Percentiles rank a stretch among this genome's conserved stretches.
Conservation (phyloP, 169 alveolate species). For the Plasmodium ovale region DNA sequence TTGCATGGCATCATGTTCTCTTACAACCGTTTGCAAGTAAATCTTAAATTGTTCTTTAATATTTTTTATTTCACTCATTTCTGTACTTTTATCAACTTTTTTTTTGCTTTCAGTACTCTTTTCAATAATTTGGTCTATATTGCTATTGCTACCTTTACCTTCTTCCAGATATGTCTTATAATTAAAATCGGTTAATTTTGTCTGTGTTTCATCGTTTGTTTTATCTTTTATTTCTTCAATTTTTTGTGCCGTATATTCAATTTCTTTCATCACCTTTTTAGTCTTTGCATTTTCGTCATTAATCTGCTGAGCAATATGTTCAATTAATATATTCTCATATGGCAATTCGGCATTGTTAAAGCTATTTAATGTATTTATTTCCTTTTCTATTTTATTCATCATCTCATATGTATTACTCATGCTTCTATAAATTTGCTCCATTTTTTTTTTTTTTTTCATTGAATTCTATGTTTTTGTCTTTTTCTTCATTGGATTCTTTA, state of each 20-base stretch:
- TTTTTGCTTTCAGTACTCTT: not conserved
- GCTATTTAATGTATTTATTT: not conserved
- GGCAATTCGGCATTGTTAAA: not conserved
- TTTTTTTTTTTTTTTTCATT: not conserved
- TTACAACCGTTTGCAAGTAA: not conserved
- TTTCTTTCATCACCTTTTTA: not conserved
- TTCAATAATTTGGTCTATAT: not conserved
- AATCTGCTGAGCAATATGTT: not conserved
- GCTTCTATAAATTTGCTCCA: not conserved
- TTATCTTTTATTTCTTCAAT: not conserved
- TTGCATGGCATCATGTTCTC: not conserved
- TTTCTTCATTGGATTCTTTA: too few relatives aligned
- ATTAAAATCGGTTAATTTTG: not conserved
- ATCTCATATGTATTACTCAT: not conserved
- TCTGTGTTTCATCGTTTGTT: not conserved
- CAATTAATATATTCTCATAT: not conserved
- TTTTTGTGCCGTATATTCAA: not conserved
- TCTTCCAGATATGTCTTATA: not conserved
- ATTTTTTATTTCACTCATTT: not conserved
- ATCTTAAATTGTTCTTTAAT: not conserved
- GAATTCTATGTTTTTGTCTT: not conserved
- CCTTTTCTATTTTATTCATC: not conserved
- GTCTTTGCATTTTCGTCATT: not conserved
- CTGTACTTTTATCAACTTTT: not conserved
- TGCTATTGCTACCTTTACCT: not conserved